Conservation (phyloP, 2,329 filamentous ascomycete species). For the Cercospora zeae-maydis region DNA sequence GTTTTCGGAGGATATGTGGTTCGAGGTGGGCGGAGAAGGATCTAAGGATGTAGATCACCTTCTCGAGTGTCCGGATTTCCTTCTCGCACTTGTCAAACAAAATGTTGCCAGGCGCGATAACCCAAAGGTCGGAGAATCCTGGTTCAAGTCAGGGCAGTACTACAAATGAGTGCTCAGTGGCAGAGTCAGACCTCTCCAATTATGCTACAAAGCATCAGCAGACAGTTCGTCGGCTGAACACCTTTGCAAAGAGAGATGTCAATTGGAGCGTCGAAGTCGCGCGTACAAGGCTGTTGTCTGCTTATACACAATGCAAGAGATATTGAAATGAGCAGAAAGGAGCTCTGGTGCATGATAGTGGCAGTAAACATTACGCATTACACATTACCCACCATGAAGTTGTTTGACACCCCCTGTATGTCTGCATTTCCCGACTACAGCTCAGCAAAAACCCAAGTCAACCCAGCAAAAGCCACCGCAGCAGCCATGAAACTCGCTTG, state of each 20-base stretch:
- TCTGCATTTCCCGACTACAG: conserved; percentile 7
- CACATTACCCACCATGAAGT: conserved; percentile 9
- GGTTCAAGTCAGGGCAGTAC: background rate
- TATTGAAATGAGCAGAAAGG: no score
- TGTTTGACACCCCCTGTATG: background rate
- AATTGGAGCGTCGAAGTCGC: no score
- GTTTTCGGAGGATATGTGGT: background rate
- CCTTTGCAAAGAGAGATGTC: no score
- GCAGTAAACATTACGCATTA: background rate
- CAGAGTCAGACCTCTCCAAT: background rate
- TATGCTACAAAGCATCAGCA: background rate
- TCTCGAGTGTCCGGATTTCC: background rate
- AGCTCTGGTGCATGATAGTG: no score
- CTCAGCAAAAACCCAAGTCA: conserved; percentile 24
- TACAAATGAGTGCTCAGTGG: background rate
- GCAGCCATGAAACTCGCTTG: conserved; percentile 17
- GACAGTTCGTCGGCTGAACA: no score
- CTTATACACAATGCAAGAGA: no score
- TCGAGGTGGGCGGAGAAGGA: background rate
- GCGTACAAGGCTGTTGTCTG: no score
- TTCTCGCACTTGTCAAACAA: background rate
- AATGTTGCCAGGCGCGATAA: no score
- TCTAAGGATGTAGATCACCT: background rate
- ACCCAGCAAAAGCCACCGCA: conserved; percentile 17
- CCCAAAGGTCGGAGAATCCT: background rate